Conservation (phyloP, 176 grass and related monocot species). For the Poa annua region DNA sequence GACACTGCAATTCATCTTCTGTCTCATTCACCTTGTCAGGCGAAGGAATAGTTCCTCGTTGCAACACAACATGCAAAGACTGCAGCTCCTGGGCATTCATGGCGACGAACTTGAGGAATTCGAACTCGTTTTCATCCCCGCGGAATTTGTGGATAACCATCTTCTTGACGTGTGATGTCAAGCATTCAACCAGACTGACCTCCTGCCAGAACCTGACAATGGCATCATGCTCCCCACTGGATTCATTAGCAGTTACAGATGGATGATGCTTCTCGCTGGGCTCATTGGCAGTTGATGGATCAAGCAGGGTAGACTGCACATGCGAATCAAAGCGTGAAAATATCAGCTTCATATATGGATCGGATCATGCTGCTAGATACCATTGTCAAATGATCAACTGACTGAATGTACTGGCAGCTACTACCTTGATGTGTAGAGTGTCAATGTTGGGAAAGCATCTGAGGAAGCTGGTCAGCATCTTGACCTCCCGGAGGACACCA, state of each 20-base stretch:
- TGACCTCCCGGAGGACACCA: background rate
- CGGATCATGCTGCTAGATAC: background rate
- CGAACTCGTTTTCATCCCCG: background rate
- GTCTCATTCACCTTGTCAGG: background rate
- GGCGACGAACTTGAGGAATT: background rate
- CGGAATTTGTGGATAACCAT: slow-evolving; percentile 2
- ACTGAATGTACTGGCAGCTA: background rate
- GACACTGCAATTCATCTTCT: background rate
- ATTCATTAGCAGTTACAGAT: background rate
- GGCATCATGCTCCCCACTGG: background rate
- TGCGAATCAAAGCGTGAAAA: background rate
- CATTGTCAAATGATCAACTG: background rate
- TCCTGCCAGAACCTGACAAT: slow-evolving; percentile 14
- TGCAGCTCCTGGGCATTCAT: slow-evolving; percentile 14
- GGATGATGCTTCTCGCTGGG: background rate
- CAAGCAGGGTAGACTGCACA: slow-evolving; percentile 36
- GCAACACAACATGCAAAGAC: slow-evolving; percentile 9
- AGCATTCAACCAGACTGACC: background rate
- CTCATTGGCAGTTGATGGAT: background rate
- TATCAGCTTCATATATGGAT: background rate
- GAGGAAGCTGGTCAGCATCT: slow-evolving; percentile 30
- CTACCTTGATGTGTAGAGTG: slow-evolving; percentile 30
- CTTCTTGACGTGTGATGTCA: slow-evolving; percentile 10
- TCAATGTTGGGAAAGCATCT: slow-evolving; percentile 42
- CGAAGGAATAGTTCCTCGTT: background rate